phyloP scores from a whole-genome alignment of 2,329 filamentous ascomycete genomes.

The Aspergillus bombycis region DNA sequence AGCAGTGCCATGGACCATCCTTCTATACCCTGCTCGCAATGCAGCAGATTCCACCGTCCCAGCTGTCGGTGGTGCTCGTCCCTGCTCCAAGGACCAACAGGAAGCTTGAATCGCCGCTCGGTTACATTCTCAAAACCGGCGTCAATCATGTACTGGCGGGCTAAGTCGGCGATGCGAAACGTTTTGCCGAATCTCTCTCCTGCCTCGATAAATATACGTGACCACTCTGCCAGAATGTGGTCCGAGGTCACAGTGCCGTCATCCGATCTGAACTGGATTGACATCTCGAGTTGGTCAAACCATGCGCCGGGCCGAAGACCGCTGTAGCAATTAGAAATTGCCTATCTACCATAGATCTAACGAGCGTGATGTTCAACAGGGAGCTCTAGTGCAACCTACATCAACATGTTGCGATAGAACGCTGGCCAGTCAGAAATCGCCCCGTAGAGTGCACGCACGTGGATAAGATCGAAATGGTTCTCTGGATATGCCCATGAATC shows the following conservation, averaged over 20 bases:
- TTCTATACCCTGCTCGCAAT: conserved; percentile 34
- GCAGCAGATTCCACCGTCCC: conserved; percentile 30
- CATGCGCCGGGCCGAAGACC: conserved; percentile 29
- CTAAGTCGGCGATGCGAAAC: conserved; percentile 26
- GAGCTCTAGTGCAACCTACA: conserved; percentile 10
- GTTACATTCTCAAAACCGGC: conserved; percentile 34
- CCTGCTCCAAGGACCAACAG: conserved; percentile 34
- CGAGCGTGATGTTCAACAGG: neutral
- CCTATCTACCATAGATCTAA: neutral
- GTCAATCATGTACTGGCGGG: conserved; percentile 29
- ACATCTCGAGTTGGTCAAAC: conserved; percentile 32
- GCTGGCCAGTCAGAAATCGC: conserved; percentile 25
- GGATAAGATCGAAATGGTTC: conserved; percentile 57
- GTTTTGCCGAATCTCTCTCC: conserved; percentile 35
- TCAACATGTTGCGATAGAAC: conserved; percentile 26
- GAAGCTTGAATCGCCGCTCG: conserved; percentile 33
- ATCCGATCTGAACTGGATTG: conserved; percentile 29
- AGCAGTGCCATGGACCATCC: conserved; percentile 37
- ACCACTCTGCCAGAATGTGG: conserved; percentile 31
- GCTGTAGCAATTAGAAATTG: conserved; percentile 11
- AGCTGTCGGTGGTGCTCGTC: conserved; percentile 32
- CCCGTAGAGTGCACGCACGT: conserved; percentile 39
- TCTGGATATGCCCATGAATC: conserved; percentile 58
- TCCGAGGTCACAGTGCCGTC: conserved; percentile 26
- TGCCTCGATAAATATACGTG: conserved; percentile 31